Percentiles rank a stretch among this genome's conserved stretches.
phyloP scores from a whole-genome alignment of 495 filamentous ascomycete genomes.

The Neurospora sp. region DNA sequence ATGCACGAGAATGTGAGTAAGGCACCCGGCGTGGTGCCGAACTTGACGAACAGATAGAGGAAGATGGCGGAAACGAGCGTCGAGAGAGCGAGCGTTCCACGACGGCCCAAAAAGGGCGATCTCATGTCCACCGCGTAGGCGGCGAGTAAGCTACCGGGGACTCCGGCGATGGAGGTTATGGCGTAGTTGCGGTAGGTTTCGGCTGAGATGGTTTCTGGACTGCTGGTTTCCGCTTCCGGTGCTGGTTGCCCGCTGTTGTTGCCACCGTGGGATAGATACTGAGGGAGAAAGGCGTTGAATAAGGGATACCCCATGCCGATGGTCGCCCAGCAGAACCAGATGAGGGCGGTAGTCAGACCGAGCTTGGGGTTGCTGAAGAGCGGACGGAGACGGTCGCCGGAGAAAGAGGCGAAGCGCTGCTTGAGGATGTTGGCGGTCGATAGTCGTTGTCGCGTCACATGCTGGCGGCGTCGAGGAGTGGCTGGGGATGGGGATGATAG shows the following conservation, averaged over 20 bases:
- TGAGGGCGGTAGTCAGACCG: conserved; percentile 38
- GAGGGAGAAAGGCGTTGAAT: conserved; percentile 79
- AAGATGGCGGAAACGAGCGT: conserved; percentile 64
- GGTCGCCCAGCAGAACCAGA: conserved; percentile 48
- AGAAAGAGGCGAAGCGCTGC: conserved; percentile 31
- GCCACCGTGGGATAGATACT: conserved; percentile 64
- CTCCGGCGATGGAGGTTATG: conserved; percentile 60
- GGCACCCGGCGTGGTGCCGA: conserved; percentile 50
- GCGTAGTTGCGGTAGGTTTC: conserved; percentile 61
- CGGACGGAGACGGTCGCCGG: conserved; percentile 33
- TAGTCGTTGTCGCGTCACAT: conserved; percentile 1
- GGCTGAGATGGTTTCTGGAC: conserved; percentile 10
- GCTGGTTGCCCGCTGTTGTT: conserved; percentile 6
- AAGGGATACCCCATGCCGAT: conserved; percentile 58
- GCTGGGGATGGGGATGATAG: conserved; percentile 11
- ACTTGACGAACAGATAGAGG: conserved; percentile 47
- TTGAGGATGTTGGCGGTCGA: conserved; percentile 29
- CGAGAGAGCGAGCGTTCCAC: conserved; percentile 58
- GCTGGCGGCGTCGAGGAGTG: conserved; percentile 4
- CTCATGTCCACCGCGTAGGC: conserved; percentile 58
- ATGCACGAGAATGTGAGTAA: conserved; percentile 68
- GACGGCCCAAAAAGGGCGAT: conserved; percentile 56
- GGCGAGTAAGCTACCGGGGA: conserved; percentile 66
- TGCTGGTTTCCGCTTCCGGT: conserved; percentile 1
- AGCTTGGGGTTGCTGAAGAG: conserved; percentile 39